Conservation (phyloP, 768 basidiomycete species). For the Gymnopilus junonius region DNA sequence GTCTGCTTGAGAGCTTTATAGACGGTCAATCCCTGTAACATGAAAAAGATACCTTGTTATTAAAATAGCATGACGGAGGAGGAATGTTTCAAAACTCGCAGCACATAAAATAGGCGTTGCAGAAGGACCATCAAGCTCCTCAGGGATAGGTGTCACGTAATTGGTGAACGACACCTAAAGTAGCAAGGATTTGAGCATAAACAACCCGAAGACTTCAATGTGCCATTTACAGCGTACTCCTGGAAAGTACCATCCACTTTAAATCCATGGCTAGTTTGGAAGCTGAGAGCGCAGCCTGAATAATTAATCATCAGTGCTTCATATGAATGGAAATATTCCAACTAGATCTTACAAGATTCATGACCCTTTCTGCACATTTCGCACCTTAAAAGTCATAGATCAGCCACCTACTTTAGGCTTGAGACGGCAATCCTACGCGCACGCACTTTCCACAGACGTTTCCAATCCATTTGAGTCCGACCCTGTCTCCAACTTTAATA, state of each 20-base stretch:
- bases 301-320: not conserved
- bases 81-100: conserved; percentile 34
- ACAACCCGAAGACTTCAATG: not conserved
- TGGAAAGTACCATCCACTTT: conserved; percentile 72
- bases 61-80: not conserved
- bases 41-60: not conserved
- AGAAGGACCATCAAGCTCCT: conserved; percentile 59
- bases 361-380: conserved; percentile 72
- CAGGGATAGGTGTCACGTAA: conserved; percentile 80
- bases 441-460: conserved; percentile 42
- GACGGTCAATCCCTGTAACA: conserved; percentile 71
- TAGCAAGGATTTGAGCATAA: not conserved
- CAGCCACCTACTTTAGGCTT: not conserved
- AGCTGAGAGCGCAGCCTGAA: conserved; percentile 47
- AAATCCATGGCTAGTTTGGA: conserved; percentile 59
- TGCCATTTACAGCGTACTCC: conserved; percentile 55
- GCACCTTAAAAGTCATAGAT: conserved; percentile 42
- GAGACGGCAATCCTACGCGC: not conserved
- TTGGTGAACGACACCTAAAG: conserved; percentile 62
- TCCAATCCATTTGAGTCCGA: conserved; percentile 77
- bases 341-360: conserved; percentile 43
- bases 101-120: conserved; percentile 78
- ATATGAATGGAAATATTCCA: not conserved
- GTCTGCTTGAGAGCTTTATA: conserved; percentile 80
- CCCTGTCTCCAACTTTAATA: conserved; percentile 74